phyloP scores from a whole-genome alignment of 305 asterid genomes.

The Plantago coronopus region DNA sequence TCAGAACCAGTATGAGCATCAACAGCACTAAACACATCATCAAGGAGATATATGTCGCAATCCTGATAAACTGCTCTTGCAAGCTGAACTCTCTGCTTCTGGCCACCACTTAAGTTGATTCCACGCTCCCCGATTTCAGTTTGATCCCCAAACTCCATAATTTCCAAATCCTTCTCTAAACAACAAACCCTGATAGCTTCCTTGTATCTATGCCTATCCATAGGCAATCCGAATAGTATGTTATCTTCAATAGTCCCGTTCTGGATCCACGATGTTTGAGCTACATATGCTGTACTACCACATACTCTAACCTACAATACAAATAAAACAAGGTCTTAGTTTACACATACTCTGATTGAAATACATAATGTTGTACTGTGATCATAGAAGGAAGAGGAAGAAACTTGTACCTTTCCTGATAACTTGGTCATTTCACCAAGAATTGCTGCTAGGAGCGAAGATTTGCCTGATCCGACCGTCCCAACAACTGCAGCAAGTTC shows the following conservation, averaged over 20 bases:
- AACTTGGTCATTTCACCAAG: constrained; percentile 91
- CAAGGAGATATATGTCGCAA: constrained; percentile 81
- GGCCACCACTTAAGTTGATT: constrained; percentile 94
- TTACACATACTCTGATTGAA: no score
- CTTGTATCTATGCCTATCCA: constrained; percentile 58
- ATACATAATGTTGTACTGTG: background rate
- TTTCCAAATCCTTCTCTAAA: constrained; percentile 90
- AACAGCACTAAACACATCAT: constrained; percentile 91
- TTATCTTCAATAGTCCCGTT: constrained; percentile 89
- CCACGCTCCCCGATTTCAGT: constrained; percentile 99
- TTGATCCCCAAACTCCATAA: constrained; percentile 96
- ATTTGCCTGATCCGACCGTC: constrained; percentile 93
- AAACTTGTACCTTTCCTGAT: constrained; percentile 66
- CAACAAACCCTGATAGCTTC: constrained; percentile 74
- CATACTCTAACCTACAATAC: constrained; percentile 63
- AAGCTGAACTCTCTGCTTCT: constrained; percentile 90
- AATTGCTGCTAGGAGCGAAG: constrained; percentile 77
- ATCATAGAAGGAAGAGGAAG: background rate
- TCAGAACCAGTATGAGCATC: constrained; percentile 99
- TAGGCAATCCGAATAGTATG: constrained; percentile 61
- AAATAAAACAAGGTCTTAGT: constrained; percentile 2
- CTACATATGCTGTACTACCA: constrained; percentile 91
- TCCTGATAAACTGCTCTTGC: constrained; percentile 98
- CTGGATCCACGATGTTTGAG: constrained; percentile 97
- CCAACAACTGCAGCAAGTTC: constrained; percentile 83